A percentile compares a stretch with the other conserved stretches of the same genome.
Evolutionary conservation across 1,284 basidiomycete species (phyloP).

Genomic region (Rhizoctonia solani): DNA sequence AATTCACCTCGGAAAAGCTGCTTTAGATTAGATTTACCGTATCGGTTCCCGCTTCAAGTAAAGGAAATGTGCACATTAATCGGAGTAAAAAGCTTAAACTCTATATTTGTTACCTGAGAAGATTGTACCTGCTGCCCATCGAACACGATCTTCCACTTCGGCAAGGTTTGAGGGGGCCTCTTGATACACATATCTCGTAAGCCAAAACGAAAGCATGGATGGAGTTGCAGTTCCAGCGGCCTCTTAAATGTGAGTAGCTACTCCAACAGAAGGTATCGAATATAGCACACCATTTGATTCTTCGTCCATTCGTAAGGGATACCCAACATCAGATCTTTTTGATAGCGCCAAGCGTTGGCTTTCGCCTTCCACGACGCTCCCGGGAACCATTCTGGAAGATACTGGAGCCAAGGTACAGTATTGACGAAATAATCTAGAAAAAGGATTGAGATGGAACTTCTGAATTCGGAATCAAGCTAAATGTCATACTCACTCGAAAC

Average conservation of each 20-base stretch:
- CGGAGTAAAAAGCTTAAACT: too few relatives aligned
- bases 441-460: not conserved
- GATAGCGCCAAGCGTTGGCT: not conserved
- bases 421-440: slow-evolving; percentile 13
- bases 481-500: not conserved
- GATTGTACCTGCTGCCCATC: not conserved
- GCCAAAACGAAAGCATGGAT: slow-evolving; percentile 1
- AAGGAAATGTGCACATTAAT: too few relatives aligned
- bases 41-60: slow-evolving; percentile 17
- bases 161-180: too few relatives aligned
- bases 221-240: slow-evolving; percentile 13
- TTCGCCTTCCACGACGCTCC: slow-evolving; percentile 19
- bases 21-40: not conserved
- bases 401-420: not conserved
- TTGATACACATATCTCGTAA: not conserved
- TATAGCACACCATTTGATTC: not conserved
- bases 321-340: slow-evolving; percentile 1
- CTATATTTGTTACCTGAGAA: too few relatives aligned
- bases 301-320: slow-evolving; percentile 29
- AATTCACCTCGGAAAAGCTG: not conserved
- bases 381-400: slow-evolving; percentile 32
- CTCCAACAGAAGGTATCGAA: not conserved
- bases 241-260: not conserved
- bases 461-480: not conserved
- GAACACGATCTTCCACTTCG: not conserved